A percentile compares a stretch with the other conserved stretches of the same genome.
These are phyloP conservation scores for Exophiala dermatitidis DNA, from an alignment of 2,329 filamentous ascomycete genomes.

Conservation along the genomic window DNA sequence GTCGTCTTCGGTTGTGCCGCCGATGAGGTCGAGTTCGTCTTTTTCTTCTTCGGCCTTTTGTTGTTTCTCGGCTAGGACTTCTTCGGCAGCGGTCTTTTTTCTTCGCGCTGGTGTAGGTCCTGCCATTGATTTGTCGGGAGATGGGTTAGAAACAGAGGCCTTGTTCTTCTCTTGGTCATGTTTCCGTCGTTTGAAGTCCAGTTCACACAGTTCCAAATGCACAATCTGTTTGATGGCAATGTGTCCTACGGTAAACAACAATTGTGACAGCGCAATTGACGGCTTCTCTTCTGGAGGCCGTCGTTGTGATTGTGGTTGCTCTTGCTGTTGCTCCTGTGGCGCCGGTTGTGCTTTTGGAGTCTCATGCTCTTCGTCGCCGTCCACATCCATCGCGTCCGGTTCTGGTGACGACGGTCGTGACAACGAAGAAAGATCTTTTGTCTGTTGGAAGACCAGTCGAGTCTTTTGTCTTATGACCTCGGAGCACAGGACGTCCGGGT, in stretches of 20 bases:
- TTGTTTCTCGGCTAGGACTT: slow-evolving; percentile 36
- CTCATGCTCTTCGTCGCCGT: slow-evolving; percentile 18
- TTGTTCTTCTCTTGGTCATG: slow-evolving; percentile 71
- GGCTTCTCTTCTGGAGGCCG: slow-evolving; percentile 57
- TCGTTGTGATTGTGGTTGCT: slow-evolving; percentile 9
- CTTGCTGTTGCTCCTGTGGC: slow-evolving; percentile 27
- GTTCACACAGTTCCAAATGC: slow-evolving; percentile 91
- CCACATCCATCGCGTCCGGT: slow-evolving; percentile 31
- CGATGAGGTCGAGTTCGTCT: slow-evolving; percentile 92
- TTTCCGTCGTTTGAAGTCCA: slow-evolving; percentile 96
- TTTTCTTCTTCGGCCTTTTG: slow-evolving; percentile 53
- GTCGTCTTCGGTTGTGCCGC: slow-evolving; percentile 90
- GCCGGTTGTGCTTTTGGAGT: slow-evolving; percentile 16
- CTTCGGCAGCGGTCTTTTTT: slow-evolving; percentile 42
- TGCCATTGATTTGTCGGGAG: slow-evolving; percentile 31
- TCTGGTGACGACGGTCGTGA: slow-evolving; percentile 33
- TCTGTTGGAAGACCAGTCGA: slow-evolving; percentile 65
- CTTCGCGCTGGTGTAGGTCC: slow-evolving; percentile 38
- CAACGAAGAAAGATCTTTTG: slow-evolving; percentile 31
- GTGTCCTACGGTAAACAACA: slow-evolving; percentile 91
- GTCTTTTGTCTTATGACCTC: slow-evolving; percentile 85
- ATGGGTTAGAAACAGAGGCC: slow-evolving; percentile 26
- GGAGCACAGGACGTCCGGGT: slow-evolving; percentile 87
- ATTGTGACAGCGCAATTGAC: slow-evolving; percentile 72
- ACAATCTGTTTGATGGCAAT: slow-evolving; percentile 99